Evolutionary conservation across 768 basidiomycete species (phyloP), one percentile per base, ranked within the genome.

Genomic region (Kondoa subrosea): DNA sequence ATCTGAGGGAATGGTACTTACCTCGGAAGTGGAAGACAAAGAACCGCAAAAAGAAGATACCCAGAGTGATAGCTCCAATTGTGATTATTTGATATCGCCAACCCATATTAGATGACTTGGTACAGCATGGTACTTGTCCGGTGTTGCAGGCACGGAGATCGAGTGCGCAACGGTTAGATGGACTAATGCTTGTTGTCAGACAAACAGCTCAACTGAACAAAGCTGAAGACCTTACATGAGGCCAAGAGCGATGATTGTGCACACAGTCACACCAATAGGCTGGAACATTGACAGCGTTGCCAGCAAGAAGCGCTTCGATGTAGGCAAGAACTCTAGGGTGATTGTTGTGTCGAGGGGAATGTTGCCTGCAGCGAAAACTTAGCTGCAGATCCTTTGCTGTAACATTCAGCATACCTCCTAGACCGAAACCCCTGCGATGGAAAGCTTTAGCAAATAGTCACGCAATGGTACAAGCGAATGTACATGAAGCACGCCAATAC

Each of bases 331-430:
- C 69, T 30, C 62, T 30, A 64, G 27, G 34, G 30, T 57, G 73
- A 79, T 78, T 17, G 76, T 73, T 0, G 78, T 76, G 68, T 79
- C 78, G 70, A 78, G 77, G n/a, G 79, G 79, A 57, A 80, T 78
- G 72, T 79, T 78, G 4, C 78, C 78, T 17, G 78, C 78, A 26
- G n/a, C n/a, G n/a, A n/a, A n/a, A n/a, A n/a, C n/a, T n/a, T n/a
- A n/a, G n/a, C n/a, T n/a, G n/a, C n/a, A n/a, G n/a, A n/a, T n/a
- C n/a, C n/a, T n/a, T n/a, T n/a, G n/a, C n/a, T n/a, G n/a, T n/a
- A n/a, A n/a, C n/a, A n/a, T n/a, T n/a, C n/a, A n/a, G n/a, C n/a
- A n/a, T n/a, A n/a, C n/a, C n/a, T n/a, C n/a, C n/a, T n/a, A n/a
- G n/a, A n/a, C n/a, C n/a, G n/a, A n/a, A n/a, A n/a, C n/a, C n/a